Base-by-base conservation (phyloP, 768 basidiomycete genomes). In the Tephrocybe sp. region DNA sequence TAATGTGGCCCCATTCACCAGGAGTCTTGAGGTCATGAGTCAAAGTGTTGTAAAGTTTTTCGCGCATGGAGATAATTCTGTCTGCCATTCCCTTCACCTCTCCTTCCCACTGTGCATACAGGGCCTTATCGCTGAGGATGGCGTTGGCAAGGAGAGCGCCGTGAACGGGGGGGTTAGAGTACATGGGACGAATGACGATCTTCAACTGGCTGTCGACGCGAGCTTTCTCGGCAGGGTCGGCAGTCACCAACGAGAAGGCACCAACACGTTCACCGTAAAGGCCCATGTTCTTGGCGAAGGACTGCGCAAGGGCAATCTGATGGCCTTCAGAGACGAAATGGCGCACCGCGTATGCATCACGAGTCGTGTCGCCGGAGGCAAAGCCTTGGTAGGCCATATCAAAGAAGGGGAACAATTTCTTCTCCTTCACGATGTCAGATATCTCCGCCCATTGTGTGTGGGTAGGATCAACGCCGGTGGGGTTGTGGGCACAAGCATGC, bases 371-470 rank as follows among this genome's bases (percentile, higher is more conserved):
- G 43, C 97, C 97, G 19, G 95, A 97, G 28, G 97, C 96, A 67
- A 99, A 99, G 44, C 97, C 97, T 71, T 97, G 93, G 76, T 99
- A 99, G 13, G 97, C 96, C 94, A 98, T 98, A 72, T 99, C 97
- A 68, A 98, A 98, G 84, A 98, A 93, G 44, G 96, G 90, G 84
- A 98, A 96, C 60, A 96, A 81, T 56, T 84, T 82, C 76, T 83
- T 91, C 74, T 92, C 88, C 64, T 90, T 85, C 59, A 96, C 71
- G 52, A 98, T 75, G 60, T 92, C 80, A 35, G 90, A 92, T 54
- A 99, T 84, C 66, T 90, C 82, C 53, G 77, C 79, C 97, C 97
- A 99, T 73, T 99, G 94, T 42, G 84, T 86, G 18, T 78, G 82
- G 9, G 95, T 97, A 25, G 93, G 95, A 72, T 99, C 97, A 57